A percentile compares a stretch with the other conserved stretches of the same genome.
phyloP scores from a whole-genome alignment of 768 basidiomycete species.

The Panellus pusillus region DNA sequence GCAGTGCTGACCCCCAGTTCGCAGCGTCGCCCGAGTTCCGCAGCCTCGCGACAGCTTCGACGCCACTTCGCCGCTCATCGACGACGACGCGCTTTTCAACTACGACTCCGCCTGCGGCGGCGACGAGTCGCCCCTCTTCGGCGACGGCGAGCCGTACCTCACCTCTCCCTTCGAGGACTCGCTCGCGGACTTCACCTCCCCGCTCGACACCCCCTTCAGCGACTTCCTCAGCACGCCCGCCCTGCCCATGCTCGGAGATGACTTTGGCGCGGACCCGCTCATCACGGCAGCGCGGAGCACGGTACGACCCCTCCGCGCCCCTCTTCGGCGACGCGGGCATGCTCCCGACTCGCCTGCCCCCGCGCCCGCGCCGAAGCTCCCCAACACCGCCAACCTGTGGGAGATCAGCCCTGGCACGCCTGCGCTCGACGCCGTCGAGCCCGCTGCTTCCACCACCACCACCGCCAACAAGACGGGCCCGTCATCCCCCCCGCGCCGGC shows the following conservation, averaged over 20 bases:
- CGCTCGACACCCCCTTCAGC: conserved; percentile 17
- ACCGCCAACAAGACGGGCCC: neutral
- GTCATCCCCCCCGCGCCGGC: conserved; percentile 10
- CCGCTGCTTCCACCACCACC: neutral
- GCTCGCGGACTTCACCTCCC: conserved; percentile 16
- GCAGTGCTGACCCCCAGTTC: neutral
- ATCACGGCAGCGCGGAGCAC: neutral
- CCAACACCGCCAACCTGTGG: conserved; percentile 2
- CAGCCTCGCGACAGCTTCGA: conserved; percentile 18
- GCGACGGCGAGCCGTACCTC: conserved; percentile 7
- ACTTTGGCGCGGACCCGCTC: conserved; percentile 5
- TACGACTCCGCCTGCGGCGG: neutral
- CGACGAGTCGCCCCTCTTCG: conserved; percentile 3
- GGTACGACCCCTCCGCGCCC: neutral
- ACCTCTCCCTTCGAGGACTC: conserved; percentile 11
- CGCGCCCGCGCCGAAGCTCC: neutral
- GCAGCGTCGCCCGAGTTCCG: conserved; percentile 22
- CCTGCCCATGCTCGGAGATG: neutral
- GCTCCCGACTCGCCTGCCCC: neutral
- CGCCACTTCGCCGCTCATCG: neutral
- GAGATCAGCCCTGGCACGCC: conserved; percentile 17
- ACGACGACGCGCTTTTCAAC: neutral
- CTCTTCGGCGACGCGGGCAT: conserved; percentile 9
- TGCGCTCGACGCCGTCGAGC: conserved; percentile 5
- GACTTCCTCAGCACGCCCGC: conserved; percentile 10